These are phyloP conservation scores for Colletotrichum sp. DNA, from an alignment of 2,329 filamentous ascomycete genomes.

Conservation along the genomic window DNA sequence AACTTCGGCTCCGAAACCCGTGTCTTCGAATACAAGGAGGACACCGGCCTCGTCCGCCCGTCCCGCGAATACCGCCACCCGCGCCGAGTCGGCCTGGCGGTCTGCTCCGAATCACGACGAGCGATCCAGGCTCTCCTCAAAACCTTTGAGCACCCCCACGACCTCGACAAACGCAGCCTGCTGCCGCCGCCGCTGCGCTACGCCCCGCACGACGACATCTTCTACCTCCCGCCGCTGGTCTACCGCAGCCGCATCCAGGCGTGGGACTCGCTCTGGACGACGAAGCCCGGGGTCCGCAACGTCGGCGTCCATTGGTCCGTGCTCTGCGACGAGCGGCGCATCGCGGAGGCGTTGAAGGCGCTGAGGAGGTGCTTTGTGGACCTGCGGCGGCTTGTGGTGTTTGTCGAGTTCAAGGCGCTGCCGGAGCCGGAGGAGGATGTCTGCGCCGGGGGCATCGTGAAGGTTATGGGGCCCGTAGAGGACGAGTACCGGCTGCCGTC, in stretches of 20 bases:
- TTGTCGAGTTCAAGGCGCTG: conserved; percentile 10
- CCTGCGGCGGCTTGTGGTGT: neutral
- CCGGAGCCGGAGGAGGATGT: conserved; percentile 6
- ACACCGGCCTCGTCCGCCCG: conserved; percentile 5
- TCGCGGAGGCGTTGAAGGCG: neutral
- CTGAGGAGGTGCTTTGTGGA: neutral
- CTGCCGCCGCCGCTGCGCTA: neutral
- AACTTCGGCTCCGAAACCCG: neutral
- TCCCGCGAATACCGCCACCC: conserved; percentile 5
- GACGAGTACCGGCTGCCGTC: conserved; percentile 6
- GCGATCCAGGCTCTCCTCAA: neutral
- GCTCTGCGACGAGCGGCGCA: conserved; percentile 10
- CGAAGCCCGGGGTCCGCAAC: conserved; percentile 5
- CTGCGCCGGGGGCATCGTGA: neutral
- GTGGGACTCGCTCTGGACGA: conserved; percentile 14
- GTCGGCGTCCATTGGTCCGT: conserved; percentile 15
- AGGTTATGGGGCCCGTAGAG: neutral
- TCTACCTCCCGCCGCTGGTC: conserved; percentile 14
- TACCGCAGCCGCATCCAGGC: conserved; percentile 12
- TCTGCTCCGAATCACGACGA: neutral
- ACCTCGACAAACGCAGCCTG: neutral
- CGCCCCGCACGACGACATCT: neutral
- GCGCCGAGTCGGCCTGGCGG: neutral
- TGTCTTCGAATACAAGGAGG: conserved; percentile 9
- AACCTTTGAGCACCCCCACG: neutral